A percentile compares a stretch with the other conserved stretches of the same genome.
phyloP scores from a whole-genome alignment of 805 yeast genomes.

The Metschnikowia drakensbergensis region DNA sequence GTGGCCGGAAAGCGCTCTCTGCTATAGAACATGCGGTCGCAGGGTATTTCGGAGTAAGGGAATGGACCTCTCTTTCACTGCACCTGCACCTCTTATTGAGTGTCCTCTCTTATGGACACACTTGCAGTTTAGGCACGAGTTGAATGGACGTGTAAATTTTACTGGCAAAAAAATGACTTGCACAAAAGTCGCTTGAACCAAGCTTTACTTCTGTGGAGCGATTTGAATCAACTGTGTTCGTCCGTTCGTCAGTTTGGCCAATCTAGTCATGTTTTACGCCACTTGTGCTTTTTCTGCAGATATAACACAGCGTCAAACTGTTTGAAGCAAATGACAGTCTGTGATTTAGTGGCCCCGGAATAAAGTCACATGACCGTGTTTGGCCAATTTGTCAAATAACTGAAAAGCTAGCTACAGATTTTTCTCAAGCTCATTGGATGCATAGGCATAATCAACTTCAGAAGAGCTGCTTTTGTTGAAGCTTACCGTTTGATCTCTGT shows the following conservation, averaged over 20 bases:
- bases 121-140: no score
- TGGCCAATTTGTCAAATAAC: no score
- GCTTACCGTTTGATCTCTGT: no score
- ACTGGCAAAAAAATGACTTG: conserved; percentile 15
- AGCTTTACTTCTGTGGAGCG: no score
- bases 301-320: conserved; percentile 46
- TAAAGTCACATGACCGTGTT: conserved; percentile 46
- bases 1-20: not conserved
- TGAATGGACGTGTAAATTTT: not conserved
- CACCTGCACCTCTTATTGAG: conserved; percentile 44
- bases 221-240: no score
- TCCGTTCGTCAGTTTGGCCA: no score
- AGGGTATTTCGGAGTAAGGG: conserved; percentile 40
- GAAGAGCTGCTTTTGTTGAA: no score
- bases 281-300: conserved; percentile 39
- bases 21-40: conserved; percentile 19
- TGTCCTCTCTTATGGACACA: conserved; percentile 16
- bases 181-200: conserved; percentile 19
- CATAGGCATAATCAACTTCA: no score
- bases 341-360: conserved; percentile 44
- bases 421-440: not conserved
- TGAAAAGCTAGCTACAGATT: no score
- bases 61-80: conserved; percentile 54
- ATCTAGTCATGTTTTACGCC: conserved; percentile 13
- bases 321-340: conserved; percentile 33